Evolutionary conservation across 345 rosid genomes (phyloP).

Genomic region (Mercurialis annua): DNA sequence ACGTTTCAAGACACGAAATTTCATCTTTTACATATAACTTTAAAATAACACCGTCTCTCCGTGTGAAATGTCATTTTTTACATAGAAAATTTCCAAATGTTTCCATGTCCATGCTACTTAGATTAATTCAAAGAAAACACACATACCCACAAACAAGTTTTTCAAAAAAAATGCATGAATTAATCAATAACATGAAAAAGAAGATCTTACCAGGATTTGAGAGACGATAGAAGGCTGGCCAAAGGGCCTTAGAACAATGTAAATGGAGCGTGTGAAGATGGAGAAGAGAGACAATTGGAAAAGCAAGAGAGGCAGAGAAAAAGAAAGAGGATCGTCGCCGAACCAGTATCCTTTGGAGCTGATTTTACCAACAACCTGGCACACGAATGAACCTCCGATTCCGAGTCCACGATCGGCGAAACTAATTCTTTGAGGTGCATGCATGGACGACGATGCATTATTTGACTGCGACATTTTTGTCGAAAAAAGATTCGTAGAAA

Average conservation of each 20-base stretch:
- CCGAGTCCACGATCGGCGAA: neutral
- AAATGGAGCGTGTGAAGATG: constrained; percentile 14
- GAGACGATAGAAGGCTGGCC: constrained; percentile 23
- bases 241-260: constrained; percentile 18
- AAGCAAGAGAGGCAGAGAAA: constrained; percentile 19
- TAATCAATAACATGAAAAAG: neutral
- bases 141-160: neutral
- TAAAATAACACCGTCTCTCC: no score
- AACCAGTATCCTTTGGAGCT: constrained; percentile 14
- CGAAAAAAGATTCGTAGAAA: neutral
- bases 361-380: neutral
- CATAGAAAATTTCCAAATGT: no score
- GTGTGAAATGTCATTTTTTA: no score
- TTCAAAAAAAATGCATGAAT: neutral
- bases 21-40: no score
- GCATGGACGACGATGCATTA: neutral
- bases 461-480: neutral
- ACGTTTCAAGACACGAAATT: neutral
- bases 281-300: constrained; percentile 17
- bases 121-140: neutral
- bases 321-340: constrained; percentile 17
- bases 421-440: neutral
- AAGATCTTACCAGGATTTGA: constrained; percentile 19
- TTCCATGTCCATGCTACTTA: no score
- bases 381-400: constrained; percentile 6